Evolutionary conservation across 495 filamentous ascomycete genomes (phyloP).

Genomic region (Aspergillus leporis): DNA sequence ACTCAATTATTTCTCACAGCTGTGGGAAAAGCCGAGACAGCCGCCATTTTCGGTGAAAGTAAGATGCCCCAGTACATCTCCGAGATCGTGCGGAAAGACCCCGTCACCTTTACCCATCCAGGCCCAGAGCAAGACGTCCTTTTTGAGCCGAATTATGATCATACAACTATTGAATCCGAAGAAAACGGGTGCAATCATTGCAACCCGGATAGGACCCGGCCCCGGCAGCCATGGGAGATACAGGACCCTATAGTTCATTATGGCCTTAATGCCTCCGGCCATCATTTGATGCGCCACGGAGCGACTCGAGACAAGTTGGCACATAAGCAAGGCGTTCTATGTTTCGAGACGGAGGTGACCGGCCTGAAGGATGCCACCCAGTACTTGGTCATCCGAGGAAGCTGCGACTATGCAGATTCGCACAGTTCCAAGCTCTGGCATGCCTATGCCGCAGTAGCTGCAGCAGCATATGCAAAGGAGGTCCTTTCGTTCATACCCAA

Average conservation of each 20-base stretch:
- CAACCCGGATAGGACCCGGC: constrained; percentile 18
- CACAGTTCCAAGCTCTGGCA: constrained; percentile 40
- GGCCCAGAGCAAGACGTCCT: constrained; percentile 28
- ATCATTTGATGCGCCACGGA: constrained; percentile 29
- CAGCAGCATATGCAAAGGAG: constrained; percentile 37
- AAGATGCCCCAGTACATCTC: constrained; percentile 27
- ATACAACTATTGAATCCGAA: constrained; percentile 18
- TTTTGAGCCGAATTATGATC: constrained; percentile 30
- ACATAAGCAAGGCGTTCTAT: constrained; percentile 24
- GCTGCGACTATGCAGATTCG: constrained; percentile 43
- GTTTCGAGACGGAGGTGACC: constrained; percentile 42
- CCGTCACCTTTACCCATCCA: constrained; percentile 24
- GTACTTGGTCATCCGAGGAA: constrained; percentile 41
- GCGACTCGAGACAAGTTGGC: constrained; percentile 20
- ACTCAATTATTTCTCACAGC: constrained; percentile 30
- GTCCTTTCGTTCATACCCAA: constrained; percentile 27
- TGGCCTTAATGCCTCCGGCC: constrained; percentile 33
- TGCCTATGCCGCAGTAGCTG: constrained; percentile 34
- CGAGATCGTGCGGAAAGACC: constrained; percentile 25
- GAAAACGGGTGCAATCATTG: constrained; percentile 25
- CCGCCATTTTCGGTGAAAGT: constrained; percentile 16
- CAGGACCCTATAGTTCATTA: constrained; percentile 33
- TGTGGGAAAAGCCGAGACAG: constrained; percentile 26
- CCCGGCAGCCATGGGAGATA: constrained; percentile 18
- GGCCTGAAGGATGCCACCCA: constrained; percentile 29